Evolutionary conservation across 2,329 filamentous ascomycete species (phyloP).

Genomic region (Aphanocladium album): DNA sequence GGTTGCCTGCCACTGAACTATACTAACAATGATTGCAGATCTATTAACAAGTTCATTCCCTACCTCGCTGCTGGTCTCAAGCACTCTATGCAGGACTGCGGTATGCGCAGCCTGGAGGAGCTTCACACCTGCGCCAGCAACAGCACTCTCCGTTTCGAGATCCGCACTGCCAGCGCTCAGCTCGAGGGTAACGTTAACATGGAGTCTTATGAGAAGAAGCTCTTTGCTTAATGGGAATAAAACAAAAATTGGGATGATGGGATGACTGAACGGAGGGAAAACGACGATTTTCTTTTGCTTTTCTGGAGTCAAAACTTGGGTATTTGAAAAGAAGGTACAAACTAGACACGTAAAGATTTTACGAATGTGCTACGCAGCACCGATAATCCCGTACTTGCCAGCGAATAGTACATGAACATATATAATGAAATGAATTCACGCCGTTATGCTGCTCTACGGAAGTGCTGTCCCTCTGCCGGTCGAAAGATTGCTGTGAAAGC

Average conservation of each 20-base stretch:
- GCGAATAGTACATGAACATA: constrained; percentile 13
- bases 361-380: constrained; percentile 9
- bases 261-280: constrained; percentile 2
- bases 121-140: constrained; percentile 70
- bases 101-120: constrained; percentile 71
- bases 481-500: neutral
- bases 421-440: constrained; percentile 9
- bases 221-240: constrained; percentile 66
- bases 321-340: constrained; percentile 5
- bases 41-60: constrained; percentile 89
- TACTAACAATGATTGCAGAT: constrained; percentile 44
- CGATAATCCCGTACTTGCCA: constrained; percentile 15
- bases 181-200: constrained; percentile 97
- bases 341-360: constrained; percentile 13
- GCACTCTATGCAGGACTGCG: constrained; percentile 95
- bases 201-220: constrained; percentile 99
- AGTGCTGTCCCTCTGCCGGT: constrained; percentile 7
- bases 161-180: constrained; percentile 90
- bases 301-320: constrained; percentile 9
- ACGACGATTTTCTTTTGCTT: constrained; percentile 1
- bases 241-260: neutral
- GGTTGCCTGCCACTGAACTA: neutral
- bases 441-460: constrained; percentile 12
- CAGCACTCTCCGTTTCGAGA: constrained; percentile 83
- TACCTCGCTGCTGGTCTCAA: constrained; percentile 94